Conservation (phyloP, 2,329 filamentous ascomycete genomes). For the Colletotrichum shisoi region DNA sequence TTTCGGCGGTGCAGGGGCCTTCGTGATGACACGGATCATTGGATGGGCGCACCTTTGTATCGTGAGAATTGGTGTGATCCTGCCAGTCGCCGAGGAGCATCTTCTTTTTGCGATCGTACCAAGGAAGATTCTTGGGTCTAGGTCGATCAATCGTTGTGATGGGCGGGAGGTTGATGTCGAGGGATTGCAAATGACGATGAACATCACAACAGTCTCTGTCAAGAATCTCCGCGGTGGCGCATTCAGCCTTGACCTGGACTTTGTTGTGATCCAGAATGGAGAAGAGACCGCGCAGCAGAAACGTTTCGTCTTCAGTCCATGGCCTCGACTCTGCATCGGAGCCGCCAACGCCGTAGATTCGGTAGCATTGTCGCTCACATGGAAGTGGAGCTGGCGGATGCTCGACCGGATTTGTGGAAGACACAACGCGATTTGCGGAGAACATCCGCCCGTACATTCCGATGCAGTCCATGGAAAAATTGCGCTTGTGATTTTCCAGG, state of each 20-base stretch:
- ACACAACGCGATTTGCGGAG: slow-evolving; percentile 33
- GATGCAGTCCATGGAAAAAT: slow-evolving; percentile 58
- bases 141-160: slow-evolving; percentile 42
- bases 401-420: slow-evolving; percentile 23
- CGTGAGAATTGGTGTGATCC: slow-evolving; percentile 62
- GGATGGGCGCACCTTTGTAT: slow-evolving; percentile 64
- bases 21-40: slow-evolving; percentile 74
- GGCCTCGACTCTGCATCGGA: slow-evolving; percentile 39
- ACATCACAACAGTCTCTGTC: slow-evolving; percentile 63
- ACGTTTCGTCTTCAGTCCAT: slow-evolving; percentile 61
- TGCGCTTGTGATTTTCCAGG: slow-evolving; percentile 59
- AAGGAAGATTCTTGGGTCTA: slow-evolving; percentile 57
- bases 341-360: slow-evolving; percentile 39
- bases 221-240: slow-evolving; percentile 59
- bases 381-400: slow-evolving; percentile 39
- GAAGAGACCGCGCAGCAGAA: slow-evolving; percentile 58
- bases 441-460: slow-evolving; percentile 39
- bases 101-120: slow-evolving; percentile 67
- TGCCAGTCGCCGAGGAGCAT: slow-evolving; percentile 63
- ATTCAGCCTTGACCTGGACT: slow-evolving; percentile 55
- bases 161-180: slow-evolving; percentile 49
- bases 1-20: slow-evolving; percentile 67
- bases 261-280: slow-evolving; percentile 54
- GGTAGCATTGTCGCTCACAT: slow-evolving; percentile 57
- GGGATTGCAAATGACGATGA: slow-evolving; percentile 53